These are phyloP conservation scores for Curvularia lunata DNA, from an alignment of 2,329 filamentous ascomycete genomes.

Conservation along the genomic window DNA sequence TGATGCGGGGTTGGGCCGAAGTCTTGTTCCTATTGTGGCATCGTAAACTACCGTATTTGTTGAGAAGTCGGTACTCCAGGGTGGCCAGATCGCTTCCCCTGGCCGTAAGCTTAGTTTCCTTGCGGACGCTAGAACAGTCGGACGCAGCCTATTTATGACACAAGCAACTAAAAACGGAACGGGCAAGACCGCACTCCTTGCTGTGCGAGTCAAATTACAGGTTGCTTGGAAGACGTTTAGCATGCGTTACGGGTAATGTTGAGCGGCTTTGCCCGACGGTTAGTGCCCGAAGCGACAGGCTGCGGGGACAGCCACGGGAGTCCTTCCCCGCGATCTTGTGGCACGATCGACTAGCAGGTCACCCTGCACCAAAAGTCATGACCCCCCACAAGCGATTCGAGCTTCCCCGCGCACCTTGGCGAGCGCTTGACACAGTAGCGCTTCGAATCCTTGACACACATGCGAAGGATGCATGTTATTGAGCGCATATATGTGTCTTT, in stretches of 20 bases:
- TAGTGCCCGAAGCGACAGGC: conserved; percentile 20
- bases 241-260: conserved; percentile 5
- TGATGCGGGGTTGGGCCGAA: neutral
- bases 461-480: too few species aligned
- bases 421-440: neutral
- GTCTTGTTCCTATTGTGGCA: neutral
- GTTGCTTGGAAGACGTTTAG: conserved; percentile 1
- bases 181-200: neutral
- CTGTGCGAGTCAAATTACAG: neutral
- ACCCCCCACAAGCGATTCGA: conserved; percentile 9
- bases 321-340: conserved; percentile 25
- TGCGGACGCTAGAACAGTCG: neutral
- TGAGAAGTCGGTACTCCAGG: neutral
- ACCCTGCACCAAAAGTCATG: conserved; percentile 13
- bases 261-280: conserved; percentile 15
- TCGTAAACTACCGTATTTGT: neutral
- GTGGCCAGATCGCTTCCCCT: neutral
- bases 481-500: neutral
- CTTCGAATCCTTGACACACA: neutral
- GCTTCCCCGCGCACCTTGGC: conserved; percentile 5
- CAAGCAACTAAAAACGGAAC: neutral
- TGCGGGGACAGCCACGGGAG: conserved; percentile 31
- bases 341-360: neutral
- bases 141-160: neutral
- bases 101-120: neutral